Conservation (phyloP, 1,139 yeast genomes). For the Geotrichum candidum region DNA sequence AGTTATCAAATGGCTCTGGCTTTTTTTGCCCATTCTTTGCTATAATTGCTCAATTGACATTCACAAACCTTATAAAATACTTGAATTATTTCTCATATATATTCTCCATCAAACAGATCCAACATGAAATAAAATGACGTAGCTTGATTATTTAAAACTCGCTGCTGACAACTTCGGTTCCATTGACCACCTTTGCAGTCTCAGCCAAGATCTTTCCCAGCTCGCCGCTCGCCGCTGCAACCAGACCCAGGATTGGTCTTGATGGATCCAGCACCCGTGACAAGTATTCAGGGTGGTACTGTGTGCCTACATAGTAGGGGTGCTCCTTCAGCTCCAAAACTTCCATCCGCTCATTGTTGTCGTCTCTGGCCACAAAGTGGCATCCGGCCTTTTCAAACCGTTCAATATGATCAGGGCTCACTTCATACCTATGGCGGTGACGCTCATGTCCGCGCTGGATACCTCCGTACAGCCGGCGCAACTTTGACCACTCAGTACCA, state of each 20-base stretch:
- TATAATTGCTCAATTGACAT: not conserved
- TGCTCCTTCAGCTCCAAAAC: constrained; percentile 73
- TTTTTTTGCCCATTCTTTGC: not conserved
- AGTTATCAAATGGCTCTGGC: not conserved
- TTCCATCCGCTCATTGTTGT: constrained; percentile 86
- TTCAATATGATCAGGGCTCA: constrained; percentile 74
- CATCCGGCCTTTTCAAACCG: constrained; percentile 72
- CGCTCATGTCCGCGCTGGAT: constrained; percentile 72
- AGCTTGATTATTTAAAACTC: not conserved
- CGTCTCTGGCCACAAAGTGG: constrained; percentile 89
- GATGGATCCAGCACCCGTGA: constrained; percentile 96
- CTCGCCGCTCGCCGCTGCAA: constrained; percentile 84
- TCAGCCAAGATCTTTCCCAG: constrained; percentile 49
- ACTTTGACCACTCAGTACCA: constrained; percentile 61
- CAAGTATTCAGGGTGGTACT: constrained; percentile 96
- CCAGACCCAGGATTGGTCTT: constrained; percentile 90
- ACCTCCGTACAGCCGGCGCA: constrained; percentile 76
- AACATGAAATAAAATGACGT: not conserved
- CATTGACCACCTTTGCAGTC: not conserved
- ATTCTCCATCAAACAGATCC: not conserved
- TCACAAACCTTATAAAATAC: not conserved
- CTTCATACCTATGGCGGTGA: constrained; percentile 98
- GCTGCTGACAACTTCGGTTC: not conserved
- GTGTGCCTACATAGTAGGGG: constrained; percentile 91
- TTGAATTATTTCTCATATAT: not conserved